phyloP scores from a whole-genome alignment of 2,329 filamentous ascomycete genomes.

The Acarospora socialis region DNA sequence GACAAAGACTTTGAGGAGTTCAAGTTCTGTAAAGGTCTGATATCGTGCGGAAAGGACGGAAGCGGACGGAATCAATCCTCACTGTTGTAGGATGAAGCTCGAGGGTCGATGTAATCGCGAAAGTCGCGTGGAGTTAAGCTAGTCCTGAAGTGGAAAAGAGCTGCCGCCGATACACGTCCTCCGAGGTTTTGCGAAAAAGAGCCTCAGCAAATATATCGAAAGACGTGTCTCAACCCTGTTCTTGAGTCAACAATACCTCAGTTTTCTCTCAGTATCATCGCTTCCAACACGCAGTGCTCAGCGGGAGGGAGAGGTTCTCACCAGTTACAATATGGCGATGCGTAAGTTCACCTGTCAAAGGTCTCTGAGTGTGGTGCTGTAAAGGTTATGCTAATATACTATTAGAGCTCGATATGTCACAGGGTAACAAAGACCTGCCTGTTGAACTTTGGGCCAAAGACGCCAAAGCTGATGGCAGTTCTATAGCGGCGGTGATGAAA shows the following conservation, averaged over 20 bases:
- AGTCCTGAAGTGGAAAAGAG: no score
- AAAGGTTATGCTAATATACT: constrained; percentile 18
- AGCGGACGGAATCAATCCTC: no score
- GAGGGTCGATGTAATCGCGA: no score
- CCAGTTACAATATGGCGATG: constrained; percentile 32
- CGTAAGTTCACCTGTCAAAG: constrained; percentile 26
- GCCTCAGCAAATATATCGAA: no score
- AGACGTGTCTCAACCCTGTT: no score
- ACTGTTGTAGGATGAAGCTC: no score
- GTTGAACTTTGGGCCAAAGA: constrained; percentile 13
- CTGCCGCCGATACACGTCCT: no score
- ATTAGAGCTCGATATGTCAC: constrained; percentile 36
- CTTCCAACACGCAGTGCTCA: constrained; percentile 7
- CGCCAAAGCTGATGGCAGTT: constrained; percentile 14
- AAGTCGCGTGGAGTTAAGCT: no score
- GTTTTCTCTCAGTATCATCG: constrained; percentile 10
- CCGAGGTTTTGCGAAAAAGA: no score
- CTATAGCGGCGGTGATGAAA: constrained; percentile 62
- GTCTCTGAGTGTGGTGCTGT: constrained; percentile 23
- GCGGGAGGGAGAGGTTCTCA: constrained; percentile 21
- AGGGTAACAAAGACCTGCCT: constrained; percentile 24
- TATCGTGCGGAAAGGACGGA: no score
- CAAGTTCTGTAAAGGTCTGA: no score
- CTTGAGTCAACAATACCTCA: constrained; percentile 24
- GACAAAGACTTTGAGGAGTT: no score